Conservation (phyloP, 129 eudicot species). For the Artemisia tridentata region DNA sequence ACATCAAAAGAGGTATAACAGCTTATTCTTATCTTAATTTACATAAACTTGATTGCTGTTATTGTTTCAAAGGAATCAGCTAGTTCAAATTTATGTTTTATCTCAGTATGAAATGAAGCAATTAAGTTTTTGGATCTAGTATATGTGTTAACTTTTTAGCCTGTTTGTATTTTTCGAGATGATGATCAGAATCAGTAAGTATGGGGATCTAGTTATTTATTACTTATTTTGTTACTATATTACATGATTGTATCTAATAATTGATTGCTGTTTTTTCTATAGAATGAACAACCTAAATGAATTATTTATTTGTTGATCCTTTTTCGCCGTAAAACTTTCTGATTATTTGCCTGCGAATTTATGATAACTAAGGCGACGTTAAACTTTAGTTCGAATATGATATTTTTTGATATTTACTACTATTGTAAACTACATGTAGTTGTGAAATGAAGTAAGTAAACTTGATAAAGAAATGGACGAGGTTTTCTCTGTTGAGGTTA, state of each 20-base stretch:
- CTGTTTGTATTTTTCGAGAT: no score
- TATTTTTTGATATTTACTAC: no score
- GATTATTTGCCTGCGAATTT: constrained; percentile 1
- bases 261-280: background rate
- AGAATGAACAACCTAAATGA: background rate
- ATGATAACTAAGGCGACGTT: constrained; percentile 12
- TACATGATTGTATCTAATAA: background rate
- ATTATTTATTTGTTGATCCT: background rate
- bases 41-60: background rate
- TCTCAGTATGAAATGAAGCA: no score
- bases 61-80: constrained; percentile 1
- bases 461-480: background rate
- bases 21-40: no score
- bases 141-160: no score
- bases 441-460: no score
- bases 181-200: no score
- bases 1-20: no score
- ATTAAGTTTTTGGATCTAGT: no score
- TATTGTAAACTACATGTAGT: no score
- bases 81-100: background rate
- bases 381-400: background rate
- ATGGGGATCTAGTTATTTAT: no score
- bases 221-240: no score
- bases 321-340: constrained; percentile 13
- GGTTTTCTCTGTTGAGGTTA: background rate